Base-by-base conservation (phyloP, 345 rosid species). In the Eucalyptus pauciflora region DNA sequence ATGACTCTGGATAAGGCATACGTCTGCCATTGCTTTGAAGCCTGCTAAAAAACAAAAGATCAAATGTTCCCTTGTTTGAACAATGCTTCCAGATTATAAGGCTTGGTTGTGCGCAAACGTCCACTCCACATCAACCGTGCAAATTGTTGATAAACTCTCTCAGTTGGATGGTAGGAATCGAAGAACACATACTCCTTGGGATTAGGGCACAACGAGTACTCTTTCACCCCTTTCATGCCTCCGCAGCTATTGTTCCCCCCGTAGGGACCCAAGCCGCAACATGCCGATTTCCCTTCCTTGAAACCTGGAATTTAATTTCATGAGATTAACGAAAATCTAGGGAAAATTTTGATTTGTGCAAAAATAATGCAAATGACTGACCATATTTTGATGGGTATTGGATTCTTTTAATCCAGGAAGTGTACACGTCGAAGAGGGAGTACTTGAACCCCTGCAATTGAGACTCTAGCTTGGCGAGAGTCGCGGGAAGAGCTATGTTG, bases 221-320 rank as follows among this genome's bases (percentile, higher is more conserved):
- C 88, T 27, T 22, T 41, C 33, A 50, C 64, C 18, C 88, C 88
- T 31, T 67, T 86, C 88, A 8, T 71, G 20, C 86, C 71, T 71
- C 90, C 90, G 13, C 90, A 89, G 16, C 60, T 67, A 62, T 8
- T 20, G 27, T 9, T 50, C 85, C 89, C 93, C 1, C 88, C 41
- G 9, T 89, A 88, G 2, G 50, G 50, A 13, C 93, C 92, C 5
- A 45, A 76, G 13, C 93, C 93, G n/a, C 91, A 92, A n/a, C 93
- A 91, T 24, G 92, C 93, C 0, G 24, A 10, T 24, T 87, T 83
- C 24, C 43, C 88, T 10, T 60, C 91, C 80, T 91, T 46, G 60
- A 92, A 91, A 16, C 91, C 92, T 91, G 60, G 16, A 58, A 54
- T 60, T 51, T 48, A 43, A 20, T 50, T 49, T 80, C 46, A 50